A percentile compares a stretch with the other conserved stretches of the same genome.
Conservation (phyloP, 305 asterid genomes). For the Striga hermonthica region DNA sequence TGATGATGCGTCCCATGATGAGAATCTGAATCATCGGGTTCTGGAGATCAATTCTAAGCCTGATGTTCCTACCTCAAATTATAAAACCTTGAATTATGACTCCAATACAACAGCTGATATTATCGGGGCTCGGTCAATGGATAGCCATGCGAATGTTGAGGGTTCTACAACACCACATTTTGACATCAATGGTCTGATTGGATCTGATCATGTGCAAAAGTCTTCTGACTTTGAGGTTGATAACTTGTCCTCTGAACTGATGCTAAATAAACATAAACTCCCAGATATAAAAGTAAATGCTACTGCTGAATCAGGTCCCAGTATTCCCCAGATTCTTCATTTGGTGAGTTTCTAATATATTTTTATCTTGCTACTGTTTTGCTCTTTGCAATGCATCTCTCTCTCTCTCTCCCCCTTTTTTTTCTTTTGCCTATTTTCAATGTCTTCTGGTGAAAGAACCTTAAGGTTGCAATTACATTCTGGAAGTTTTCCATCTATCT, state of each 20-base stretch:
- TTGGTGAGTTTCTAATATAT: constrained; percentile 51
- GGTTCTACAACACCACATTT: constrained; percentile 43
- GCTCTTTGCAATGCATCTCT: background rate
- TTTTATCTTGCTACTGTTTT: constrained; percentile 19
- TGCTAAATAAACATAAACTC: constrained; percentile 48
- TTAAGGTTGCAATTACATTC: constrained; percentile 10
- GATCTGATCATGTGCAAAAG: constrained; percentile 50
- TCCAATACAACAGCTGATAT: constrained; percentile 43
- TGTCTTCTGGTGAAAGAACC: background rate
- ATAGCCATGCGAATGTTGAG: constrained; percentile 46
- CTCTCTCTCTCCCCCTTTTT: background rate
- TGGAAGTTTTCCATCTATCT: constrained; percentile 20
- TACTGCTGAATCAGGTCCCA: constrained; percentile 63
- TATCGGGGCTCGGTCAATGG: constrained; percentile 48
- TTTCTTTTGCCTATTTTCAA: constrained; percentile 1
- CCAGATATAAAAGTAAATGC: constrained; percentile 53
- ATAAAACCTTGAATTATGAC: constrained; percentile 46
- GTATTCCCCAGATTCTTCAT: constrained; percentile 97
- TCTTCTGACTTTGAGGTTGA: constrained; percentile 45
- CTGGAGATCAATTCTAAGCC: constrained; percentile 49
- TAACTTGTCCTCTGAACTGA: constrained; percentile 40
- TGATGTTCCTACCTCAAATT: constrained; percentile 46
- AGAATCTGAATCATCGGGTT: constrained; percentile 40
- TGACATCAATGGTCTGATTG: constrained; percentile 60
- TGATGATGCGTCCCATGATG: constrained; percentile 61